These are phyloP conservation scores for Serendipita vermifera DNA, from an alignment of 768 basidiomycete genomes.

Conservation along the genomic window DNA sequence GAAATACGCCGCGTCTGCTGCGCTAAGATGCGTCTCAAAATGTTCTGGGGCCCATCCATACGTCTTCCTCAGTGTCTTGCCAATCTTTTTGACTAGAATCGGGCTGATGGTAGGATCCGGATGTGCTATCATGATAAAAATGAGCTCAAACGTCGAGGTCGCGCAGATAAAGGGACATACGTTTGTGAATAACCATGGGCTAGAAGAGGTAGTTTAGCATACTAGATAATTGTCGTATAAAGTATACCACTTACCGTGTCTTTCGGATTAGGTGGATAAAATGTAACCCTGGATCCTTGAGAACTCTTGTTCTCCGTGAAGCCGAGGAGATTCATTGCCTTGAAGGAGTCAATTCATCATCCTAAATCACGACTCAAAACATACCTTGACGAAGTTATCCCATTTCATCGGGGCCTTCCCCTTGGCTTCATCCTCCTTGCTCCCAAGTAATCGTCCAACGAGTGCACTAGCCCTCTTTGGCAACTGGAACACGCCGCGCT, in stretches of 20 bases:
- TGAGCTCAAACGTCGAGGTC: too few relatives aligned
- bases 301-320: conserved; percentile 61
- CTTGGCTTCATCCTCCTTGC: conserved; percentile 40
- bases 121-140: conserved; percentile 38
- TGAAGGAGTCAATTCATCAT: conserved; percentile 4
- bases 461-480: conserved; percentile 41
- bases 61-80: conserved; percentile 42
- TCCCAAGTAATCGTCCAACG: conserved; percentile 54
- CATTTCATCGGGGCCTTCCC: conserved; percentile 55
- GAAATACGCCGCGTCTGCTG: too few relatives aligned
- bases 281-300: conserved; percentile 71
- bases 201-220: conserved; percentile 18
- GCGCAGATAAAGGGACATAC: conserved; percentile 25
- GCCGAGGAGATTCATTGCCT: conserved; percentile 72
- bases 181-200: conserved; percentile 69
- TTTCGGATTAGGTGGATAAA: conserved; percentile 51
- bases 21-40: conserved; percentile 20
- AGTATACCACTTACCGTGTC: conserved; percentile 30
- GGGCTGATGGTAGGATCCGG: conserved; percentile 54
- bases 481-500: conserved; percentile 9
- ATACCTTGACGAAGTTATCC: conserved; percentile 64
- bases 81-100: conserved; percentile 36
- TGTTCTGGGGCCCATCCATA: conserved; percentile 55
- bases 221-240: conserved; percentile 20
- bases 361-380: conserved; percentile 11